phyloP scores from a whole-genome alignment of 805 yeast genomes.

The Candida yuanshanica region DNA sequence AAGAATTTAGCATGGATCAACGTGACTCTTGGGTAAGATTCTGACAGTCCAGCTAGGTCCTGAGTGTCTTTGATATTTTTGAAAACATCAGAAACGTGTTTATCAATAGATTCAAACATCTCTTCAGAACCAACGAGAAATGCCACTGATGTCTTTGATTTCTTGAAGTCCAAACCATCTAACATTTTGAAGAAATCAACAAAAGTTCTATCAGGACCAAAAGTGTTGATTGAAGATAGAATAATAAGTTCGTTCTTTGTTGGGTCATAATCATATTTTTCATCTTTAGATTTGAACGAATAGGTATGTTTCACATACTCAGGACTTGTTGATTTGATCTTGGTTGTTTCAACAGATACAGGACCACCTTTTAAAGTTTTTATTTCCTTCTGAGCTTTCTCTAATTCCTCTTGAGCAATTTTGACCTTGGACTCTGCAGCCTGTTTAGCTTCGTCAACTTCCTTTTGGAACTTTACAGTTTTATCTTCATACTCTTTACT shows the following conservation, averaged over 20 bases:
- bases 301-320: slow-evolving; percentile 8
- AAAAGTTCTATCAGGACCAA: slow-evolving; percentile 10
- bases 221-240: slow-evolving; percentile 8
- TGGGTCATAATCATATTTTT: slow-evolving; percentile 7
- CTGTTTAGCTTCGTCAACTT: background rate
- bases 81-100: slow-evolving; percentile 3
- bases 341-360: background rate
- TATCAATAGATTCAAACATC: slow-evolving; percentile 8
- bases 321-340: background rate
- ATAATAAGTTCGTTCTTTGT: slow-evolving; percentile 12
- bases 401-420: background rate
- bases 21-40: slow-evolving; percentile 18
- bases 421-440: background rate
- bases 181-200: slow-evolving; percentile 13
- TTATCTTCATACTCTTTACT: slow-evolving; percentile 1
- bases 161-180: slow-evolving; percentile 4
- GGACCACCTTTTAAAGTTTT: background rate
- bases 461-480: background rate
- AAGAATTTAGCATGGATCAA: slow-evolving; percentile 18
- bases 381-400: slow-evolving; percentile 2
- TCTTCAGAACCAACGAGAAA: slow-evolving; percentile 10
- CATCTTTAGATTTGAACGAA: slow-evolving; percentile 2
- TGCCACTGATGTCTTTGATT: slow-evolving; percentile 13
- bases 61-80: background rate
- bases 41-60: slow-evolving; percentile 11